Base-by-base conservation (phyloP, 495 filamentous ascomycete genomes). In the Opeltia flavorubescens region DNA sequence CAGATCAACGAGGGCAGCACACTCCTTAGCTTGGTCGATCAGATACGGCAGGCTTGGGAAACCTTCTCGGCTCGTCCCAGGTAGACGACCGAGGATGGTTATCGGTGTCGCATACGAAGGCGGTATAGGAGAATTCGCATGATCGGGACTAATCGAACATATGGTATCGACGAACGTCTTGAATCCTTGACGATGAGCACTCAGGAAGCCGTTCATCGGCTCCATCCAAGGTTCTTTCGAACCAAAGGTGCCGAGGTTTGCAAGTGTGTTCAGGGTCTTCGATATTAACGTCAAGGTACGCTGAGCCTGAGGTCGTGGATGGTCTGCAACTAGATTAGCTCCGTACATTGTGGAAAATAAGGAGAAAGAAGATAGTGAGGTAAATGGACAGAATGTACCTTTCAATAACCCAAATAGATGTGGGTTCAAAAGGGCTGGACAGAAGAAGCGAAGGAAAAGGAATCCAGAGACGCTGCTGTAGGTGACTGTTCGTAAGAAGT, bases 161-260 rank as follows among this genome's bases (percentile, higher is more conserved):
- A 95, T 79, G 21, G 71, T 68, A 56, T 96, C 89, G 49, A 96
- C 78, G 55, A 89, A 95, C 23, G 79, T 71, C 59, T 87, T 93
- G 65, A 96, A 85, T 20, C 83, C 77, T 46, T 57, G 43, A 39
- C 71, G 68, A 55, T 76, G 71, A 13, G 60, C 61, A 38, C 62
- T 58, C 35, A 73, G 49, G 44, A 75, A 74, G 43, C 71, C 73
- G 57, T 95, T 99, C 93, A 96, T 96, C 4, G 86, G 86, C 62
- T 94, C 93, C 91, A 99, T 99, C 88, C 89, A 99, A 3, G 81
- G 76, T 61, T 96, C 91, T 61, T 96, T 96, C 56, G 81, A 84
- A 46, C 91, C 93, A 50, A 96, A 95, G 2, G 78, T 87, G 9
- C 84, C 84, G 66, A 95, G 78, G 57, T 95, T 96, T 17, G 89